Percentiles rank a stretch among this genome's conserved stretches.
Evolutionary conservation across 1,139 yeast species (phyloP).

Genomic region (Saccharomyces hybrid): DNA sequence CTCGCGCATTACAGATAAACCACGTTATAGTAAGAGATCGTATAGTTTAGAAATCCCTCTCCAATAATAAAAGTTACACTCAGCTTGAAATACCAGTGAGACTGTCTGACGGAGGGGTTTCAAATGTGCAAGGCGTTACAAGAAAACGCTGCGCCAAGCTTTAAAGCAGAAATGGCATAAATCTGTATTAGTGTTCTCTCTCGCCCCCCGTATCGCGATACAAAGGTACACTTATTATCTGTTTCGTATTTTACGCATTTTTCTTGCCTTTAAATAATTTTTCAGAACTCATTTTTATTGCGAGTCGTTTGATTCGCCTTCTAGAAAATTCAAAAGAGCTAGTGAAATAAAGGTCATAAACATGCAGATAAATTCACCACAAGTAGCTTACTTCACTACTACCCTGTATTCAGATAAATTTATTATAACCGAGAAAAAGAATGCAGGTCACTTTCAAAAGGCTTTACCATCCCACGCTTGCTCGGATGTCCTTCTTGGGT

Average conservation of each 20-base stretch:
- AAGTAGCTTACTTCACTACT: not conserved
- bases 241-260: not conserved
- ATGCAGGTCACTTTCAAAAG: not conserved
- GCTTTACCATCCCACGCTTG: not conserved
- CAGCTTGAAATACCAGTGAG: not conserved
- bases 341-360: not conserved
- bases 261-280: not conserved
- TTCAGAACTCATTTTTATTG: not conserved
- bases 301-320: not conserved
- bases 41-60: not conserved
- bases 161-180: not conserved
- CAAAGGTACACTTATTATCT: not conserved
- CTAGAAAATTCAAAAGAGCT: not conserved
- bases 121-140: not conserved
- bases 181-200: not conserved
- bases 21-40: not conserved
- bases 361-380: not conserved
- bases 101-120: not conserved
- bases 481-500: conserved; percentile 32
- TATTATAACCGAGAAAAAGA: not conserved
- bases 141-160: not conserved
- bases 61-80: not conserved
- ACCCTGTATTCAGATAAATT: not conserved
- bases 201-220: not conserved
- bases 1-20: not conserved